Evolutionary conservation across 2,329 filamentous ascomycete species (phyloP), one percentile per base, ranked within the genome.

Genomic region (Ophiostoma sp.): DNA sequence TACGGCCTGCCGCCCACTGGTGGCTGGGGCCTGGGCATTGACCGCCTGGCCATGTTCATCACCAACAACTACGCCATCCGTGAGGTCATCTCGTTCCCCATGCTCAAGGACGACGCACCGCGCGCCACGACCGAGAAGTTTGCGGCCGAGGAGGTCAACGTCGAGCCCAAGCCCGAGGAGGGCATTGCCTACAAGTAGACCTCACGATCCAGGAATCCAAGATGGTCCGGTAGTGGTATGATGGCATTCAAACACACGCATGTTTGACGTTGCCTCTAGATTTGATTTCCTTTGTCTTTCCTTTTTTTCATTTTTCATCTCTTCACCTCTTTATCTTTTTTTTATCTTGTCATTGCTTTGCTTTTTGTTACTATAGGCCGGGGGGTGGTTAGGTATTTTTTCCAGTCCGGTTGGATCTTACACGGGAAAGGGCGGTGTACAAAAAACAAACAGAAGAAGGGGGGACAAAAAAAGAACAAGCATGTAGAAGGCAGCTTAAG

Each of bases 21-120:
- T 79, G 95, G 95, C 67, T 99, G 92, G 90, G 95, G 94, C 75
- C 92, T 98, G 87, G 95, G 95, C 74, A 95, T 97, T 75, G 94
- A 98, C 83, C 89, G 94, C 72, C 67, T 75, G 68, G 72, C 71
- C 69, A 76, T 77, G 74, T 79, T 79, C 86, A 82, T 98, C 80
- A 97, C 94, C 67, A 89, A 98, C 81, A 92, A 97, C 82, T 95
- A 96, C 83, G 92, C 88, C 76, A 99, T 99, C 80, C 94, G 95
- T 81, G 95, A 99, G 81, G 94, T 98, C 3, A 82, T 98, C 73
- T 89, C 94, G 10, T 99, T 99, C 88, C 95, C 95, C 13, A 94
- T 97, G 83, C 97, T 99, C 92, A 97, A 96, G 87, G 91, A 94
- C 68, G 91, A 94, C 77, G 82, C 84, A 73, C 23, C 33, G 6